These are phyloP conservation scores for Acanthamoeba royreba DNA, from an alignment of 208 protist species.

Conservation along the genomic window DNA sequence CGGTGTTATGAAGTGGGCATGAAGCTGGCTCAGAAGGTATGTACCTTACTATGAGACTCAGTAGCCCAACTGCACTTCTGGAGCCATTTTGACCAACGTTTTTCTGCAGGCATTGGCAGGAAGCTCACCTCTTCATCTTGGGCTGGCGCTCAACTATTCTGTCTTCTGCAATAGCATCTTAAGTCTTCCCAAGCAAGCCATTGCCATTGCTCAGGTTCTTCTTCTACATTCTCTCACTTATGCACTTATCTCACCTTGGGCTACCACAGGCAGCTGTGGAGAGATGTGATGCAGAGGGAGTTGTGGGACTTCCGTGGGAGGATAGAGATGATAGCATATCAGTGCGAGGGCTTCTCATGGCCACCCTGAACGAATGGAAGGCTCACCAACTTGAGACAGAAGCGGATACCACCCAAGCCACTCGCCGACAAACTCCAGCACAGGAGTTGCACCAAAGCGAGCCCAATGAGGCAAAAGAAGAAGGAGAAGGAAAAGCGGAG, in stretches of 20 bases:
- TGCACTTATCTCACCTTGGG: background rate
- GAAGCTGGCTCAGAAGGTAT: background rate
- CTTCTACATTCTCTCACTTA: background rate
- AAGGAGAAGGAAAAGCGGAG: background rate
- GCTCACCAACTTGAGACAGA: background rate
- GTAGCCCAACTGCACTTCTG: background rate
- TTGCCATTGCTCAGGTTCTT: background rate
- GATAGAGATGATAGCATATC: background rate
- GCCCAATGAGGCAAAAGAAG: background rate
- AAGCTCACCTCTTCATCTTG: background rate
- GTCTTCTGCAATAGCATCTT: background rate
- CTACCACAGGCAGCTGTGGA: background rate
- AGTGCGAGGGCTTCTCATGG: background rate
- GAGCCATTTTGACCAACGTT: background rate
- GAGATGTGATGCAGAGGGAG: background rate
- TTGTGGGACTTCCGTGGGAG: background rate
- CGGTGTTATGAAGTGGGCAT: background rate
- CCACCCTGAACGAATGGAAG: background rate
- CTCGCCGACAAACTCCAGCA: background rate
- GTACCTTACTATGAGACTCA: background rate
- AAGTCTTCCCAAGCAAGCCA: background rate
- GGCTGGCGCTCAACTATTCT: background rate
- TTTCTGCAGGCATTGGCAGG: background rate
- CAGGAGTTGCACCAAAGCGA: background rate
- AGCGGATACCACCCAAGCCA: background rate